Base-by-base conservation (phyloP, 73 alveolate genomes). In the Paramecium sonneborni region DNA sequence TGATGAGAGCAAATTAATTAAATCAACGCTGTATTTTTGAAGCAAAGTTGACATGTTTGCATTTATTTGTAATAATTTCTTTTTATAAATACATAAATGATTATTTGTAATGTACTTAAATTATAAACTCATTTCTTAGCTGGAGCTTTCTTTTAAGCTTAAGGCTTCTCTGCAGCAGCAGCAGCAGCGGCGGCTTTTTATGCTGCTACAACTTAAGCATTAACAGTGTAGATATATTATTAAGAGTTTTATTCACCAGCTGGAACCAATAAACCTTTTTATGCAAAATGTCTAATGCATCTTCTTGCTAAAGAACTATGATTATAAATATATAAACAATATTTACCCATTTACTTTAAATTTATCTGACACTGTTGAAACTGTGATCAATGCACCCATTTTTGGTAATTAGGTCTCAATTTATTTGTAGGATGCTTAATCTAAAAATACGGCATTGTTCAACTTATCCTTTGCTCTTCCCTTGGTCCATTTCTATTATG, bases 381-480 rank as follows among this genome's bases (percentile, higher is more conserved):
- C 94, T 23, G 94, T 88, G 68, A 88, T 37, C 69, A 88, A 76
- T 82, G 67, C 26, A 6, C 94, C 94, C 41, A 88, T 82, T 82
- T 88, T 88, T 56, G 91, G 57, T 32, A 82, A 44, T 52, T 88
- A 46, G 55, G 79, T 52, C 34, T 69, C 74, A n/a, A 88, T 88
- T 46, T 37, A 46, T 9, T 88, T 67, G 67, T 43, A 30, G 39
- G 41, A 28, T 82, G 48, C 32, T 41, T 37, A 34, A 69, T 88
- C 94, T 21, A 88, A 37, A 88, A 70, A 88, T 55, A 88, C 94
- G 38, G 94, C 94, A 52, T 88, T 69, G 90, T 62, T 88, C 70
- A 88, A 44, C 87, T 88, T 88, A 88, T 88, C 94, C 87, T 88
- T 88, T 56, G 89, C 90, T 70, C 87, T 88, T 44, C 94, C 94